phyloP scores from a whole-genome alignment of 768 basidiomycete species.

The Amanita pallidorosea region DNA sequence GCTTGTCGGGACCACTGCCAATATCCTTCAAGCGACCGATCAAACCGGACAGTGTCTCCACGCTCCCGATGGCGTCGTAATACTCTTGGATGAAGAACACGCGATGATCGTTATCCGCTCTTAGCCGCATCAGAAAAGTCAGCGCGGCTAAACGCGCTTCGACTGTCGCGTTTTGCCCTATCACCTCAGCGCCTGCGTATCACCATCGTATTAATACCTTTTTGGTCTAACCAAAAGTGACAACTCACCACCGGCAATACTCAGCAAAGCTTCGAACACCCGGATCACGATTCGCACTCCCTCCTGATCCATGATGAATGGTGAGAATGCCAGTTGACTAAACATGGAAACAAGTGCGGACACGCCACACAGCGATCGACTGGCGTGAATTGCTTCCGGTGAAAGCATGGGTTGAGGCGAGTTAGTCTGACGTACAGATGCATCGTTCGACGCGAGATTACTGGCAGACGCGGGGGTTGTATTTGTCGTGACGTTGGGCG shows the following conservation, averaged over 20 bases:
- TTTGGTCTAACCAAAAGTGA: neutral
- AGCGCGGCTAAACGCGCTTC: slow-evolving; percentile 48
- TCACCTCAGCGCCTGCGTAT: neutral
- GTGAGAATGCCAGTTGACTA: slow-evolving; percentile 61
- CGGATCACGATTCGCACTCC: slow-evolving; percentile 43
- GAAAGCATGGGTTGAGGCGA: neutral
- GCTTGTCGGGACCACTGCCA: slow-evolving; percentile 8
- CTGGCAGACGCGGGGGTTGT: neutral
- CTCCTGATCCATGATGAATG: slow-evolving; percentile 34
- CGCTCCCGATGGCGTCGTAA: slow-evolving; percentile 48
- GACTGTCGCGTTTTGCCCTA: neutral
- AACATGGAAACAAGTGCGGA: slow-evolving; percentile 58
- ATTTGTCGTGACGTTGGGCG: neutral
- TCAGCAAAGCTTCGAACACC: slow-evolving; percentile 41
- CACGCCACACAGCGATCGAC: slow-evolving; percentile 48
- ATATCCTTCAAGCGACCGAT: slow-evolving; percentile 40
- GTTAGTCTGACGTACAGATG: neutral
- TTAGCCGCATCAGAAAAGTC: slow-evolving; percentile 80
- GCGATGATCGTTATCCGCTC: slow-evolving; percentile 85
- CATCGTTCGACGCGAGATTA: neutral
- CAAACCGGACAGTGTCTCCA: slow-evolving; percentile 47
- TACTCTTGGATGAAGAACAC: slow-evolving; percentile 54
- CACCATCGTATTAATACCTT: neutral
- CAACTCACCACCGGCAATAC: slow-evolving; percentile 15
- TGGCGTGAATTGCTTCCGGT: neutral